Conservation (phyloP, 331 rosid genomes). For the Stylosanthes scabra region DNA sequence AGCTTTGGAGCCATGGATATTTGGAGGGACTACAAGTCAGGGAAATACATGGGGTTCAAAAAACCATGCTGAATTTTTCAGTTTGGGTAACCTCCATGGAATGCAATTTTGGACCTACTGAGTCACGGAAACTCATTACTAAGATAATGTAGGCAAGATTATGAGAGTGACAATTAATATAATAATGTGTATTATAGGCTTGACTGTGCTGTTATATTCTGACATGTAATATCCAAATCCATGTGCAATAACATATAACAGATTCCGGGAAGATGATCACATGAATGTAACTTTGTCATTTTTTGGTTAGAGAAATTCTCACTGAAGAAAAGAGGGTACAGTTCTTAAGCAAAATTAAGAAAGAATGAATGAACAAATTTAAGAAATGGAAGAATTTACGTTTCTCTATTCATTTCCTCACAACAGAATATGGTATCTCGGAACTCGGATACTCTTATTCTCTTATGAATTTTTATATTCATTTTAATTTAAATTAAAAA, state of each 20-base stretch:
- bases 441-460: background rate
- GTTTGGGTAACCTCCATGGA: slow-evolving; percentile 23
- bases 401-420: background rate
- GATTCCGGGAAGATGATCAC: background rate
- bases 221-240: slow-evolving; percentile 5
- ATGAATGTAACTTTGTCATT: slow-evolving; percentile 5
- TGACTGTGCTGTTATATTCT: background rate
- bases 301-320: background rate
- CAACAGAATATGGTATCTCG: background rate
- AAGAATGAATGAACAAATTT: slow-evolving; percentile 5
- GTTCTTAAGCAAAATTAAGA: background rate
- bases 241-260: slow-evolving; percentile 6
- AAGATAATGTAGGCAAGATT: background rate
- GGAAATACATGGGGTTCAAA: slow-evolving; percentile 85
- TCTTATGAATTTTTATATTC: too few species aligned
- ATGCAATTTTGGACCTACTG: slow-evolving; percentile 5
- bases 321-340: background rate
- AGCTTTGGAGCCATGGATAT: slow-evolving; percentile 65
- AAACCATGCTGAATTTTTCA: slow-evolving; percentile 54
- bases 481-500: too few species aligned
- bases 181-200: background rate
- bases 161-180: background rate
- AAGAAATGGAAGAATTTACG: background rate
- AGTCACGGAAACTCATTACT: background rate
- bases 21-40: slow-evolving; percentile 62